Evolutionary conservation across 495 filamentous ascomycete species (phyloP), one percentile per base, ranked within the genome.

Genomic region (Lichenothelia convexa): DNA sequence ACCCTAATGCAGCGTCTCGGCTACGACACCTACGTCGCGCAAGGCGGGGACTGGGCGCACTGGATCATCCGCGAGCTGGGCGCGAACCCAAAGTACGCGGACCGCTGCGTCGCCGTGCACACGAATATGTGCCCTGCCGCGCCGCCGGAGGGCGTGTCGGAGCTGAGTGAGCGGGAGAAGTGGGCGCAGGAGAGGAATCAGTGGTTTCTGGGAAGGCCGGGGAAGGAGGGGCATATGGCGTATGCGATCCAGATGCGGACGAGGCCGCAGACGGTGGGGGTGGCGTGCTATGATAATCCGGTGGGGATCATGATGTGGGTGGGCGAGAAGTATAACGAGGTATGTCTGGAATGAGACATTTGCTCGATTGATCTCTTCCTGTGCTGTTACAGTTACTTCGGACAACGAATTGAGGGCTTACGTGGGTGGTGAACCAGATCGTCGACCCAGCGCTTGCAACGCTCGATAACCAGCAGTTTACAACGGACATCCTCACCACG

Each of bases 281-380:
- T 44, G 3, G 32, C 21, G 13, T 38, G 42, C 36, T 29, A 36
- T 17, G 45, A 47, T 34, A 38, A 38, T 23, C 45, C 42, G 2
- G 19, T 44, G 12, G 45, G 45, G 7, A 47, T 45, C 42, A 30
- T 44, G 42, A 44, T 43, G 24, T 47, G 44, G 35, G 30, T 49
- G 3, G 46, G 46, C 11, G 46, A 49, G 26, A 49, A 50, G 47
- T 50, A 50, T 36, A 32, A 40, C 29, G 47, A 50, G 23, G 32
- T 44, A 32, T n/a, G n/a, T n/a, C n/a, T n/a, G n/a, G n/a, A n/a
- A n/a, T n/a, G n/a, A n/a, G n/a, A n/a, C n/a, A n/a, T n/a, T n/a
- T n/a, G n/a, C n/a, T n/a, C n/a, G n/a, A n/a, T n/a, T n/a, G n/a
- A n/a, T n/a, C n/a, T n/a, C n/a, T n/a, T n/a, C n/a, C n/a, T n/a